Evolutionary conservation across 805 yeast genomes (phyloP), one percentile per base, ranked within the genome.

Genomic region (Metschnikowia arizonensis): DNA sequence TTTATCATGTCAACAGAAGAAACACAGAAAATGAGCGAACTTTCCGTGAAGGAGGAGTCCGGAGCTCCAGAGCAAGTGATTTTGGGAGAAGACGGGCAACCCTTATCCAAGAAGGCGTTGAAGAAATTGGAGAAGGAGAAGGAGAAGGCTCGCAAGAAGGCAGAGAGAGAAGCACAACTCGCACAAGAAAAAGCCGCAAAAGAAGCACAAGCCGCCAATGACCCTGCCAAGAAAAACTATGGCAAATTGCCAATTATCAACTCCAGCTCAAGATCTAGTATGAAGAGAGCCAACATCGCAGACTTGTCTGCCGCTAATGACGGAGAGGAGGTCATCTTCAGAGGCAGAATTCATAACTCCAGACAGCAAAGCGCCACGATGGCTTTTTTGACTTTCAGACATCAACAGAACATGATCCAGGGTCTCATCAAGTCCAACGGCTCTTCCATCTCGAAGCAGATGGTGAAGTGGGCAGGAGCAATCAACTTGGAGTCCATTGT

Each of bases 321-420:
- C 52, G 96, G 91, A 47, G 77, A 82, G 56, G 79, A 80, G 54
- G 86, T 93, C 46, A 74, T 85, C 11, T 81, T 95, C 73, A 83
- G 99, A 71, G 98, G 98, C 38, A 82, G 99, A 72, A 78, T 90
- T 36, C 98, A 93, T 68, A 88, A 82, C 50, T 79, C 91, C 11
- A 86, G 99, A 74, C 85, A 88, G 63, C 98, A 91, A 68, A 96
- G 97, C 66, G 96, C 95, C 60, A 89, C 95, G 53, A 82, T 93
- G 85, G 79, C 86, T 44, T 93, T 93, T 66, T 69, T 91, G 58
- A 81, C 95, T 21, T 81, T 93, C 58, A 85, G 99, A 74, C 99
- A 93, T 74, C 96, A 88, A 71, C 98, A 91, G 75, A 96, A 85
- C 48, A 76, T 93, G 50, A 73, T 90, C 52, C 88, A 83, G 62